These are phyloP conservation scores for Ustilago shanxiensis DNA, from an alignment of 1,284 basidiomycete genomes.

Conservation along the genomic window DNA sequence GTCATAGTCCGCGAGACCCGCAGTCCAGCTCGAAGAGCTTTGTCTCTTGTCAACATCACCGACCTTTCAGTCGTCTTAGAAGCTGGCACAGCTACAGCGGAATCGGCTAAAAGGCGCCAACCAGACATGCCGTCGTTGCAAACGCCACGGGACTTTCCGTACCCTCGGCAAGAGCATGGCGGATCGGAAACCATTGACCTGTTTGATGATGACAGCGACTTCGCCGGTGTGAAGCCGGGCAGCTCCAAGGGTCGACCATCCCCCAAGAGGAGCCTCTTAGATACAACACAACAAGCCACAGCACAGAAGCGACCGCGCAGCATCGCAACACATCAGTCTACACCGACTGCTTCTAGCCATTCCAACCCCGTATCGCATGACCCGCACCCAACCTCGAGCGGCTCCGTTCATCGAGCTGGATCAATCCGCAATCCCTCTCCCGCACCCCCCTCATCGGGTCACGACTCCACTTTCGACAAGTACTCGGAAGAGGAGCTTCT, in stretches of 20 bases:
- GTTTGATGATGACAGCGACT: slow-evolving; percentile 16
- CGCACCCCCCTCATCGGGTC: background rate
- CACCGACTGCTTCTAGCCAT: background rate
- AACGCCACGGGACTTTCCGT: slow-evolving; percentile 3
- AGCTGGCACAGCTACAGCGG: background rate
- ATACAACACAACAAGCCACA: background rate
- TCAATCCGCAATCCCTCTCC: background rate
- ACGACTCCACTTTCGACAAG: slow-evolving; percentile 5
- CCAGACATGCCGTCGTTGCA: background rate
- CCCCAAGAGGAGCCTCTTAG: slow-evolving; percentile 16
- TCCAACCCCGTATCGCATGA: slow-evolving; percentile 6
- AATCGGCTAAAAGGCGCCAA: background rate
- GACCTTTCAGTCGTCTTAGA: background rate
- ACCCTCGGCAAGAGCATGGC: slow-evolving; percentile 13
- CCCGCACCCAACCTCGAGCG: slow-evolving; percentile 25
- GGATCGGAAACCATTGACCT: slow-evolving; percentile 29
- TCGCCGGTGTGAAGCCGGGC: slow-evolving; percentile 13
- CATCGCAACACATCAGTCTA: background rate
- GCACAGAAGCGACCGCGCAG: slow-evolving; percentile 17
- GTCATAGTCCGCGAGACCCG: background rate
- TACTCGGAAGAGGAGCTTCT: slow-evolving; percentile 15
- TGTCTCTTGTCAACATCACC: background rate
- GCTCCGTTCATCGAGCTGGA: background rate
- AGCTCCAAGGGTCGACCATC: slow-evolving; percentile 8
- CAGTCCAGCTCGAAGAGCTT: background rate